Base-by-base conservation (phyloP, 2,329 filamentous ascomycete genomes). In the Pseudohalonectria lignicola region DNA sequence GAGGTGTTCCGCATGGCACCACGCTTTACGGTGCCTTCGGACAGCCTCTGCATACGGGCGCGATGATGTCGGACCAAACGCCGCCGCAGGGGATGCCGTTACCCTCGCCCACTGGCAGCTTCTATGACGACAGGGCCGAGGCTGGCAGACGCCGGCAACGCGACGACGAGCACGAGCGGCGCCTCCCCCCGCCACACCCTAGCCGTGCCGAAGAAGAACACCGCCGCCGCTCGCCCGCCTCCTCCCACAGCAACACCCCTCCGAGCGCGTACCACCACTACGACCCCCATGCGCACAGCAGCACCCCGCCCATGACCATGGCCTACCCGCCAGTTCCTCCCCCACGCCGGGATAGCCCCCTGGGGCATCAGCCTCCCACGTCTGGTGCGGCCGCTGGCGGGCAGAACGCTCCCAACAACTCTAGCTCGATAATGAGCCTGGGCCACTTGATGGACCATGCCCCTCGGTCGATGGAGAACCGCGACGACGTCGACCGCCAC, bases 1-100 rank as follows among this genome's bases (percentile, higher is more conserved):
- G 70, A n/a, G 70, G 68, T 12, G 66, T 76, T 2, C 68, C 71
- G 2, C 69, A 71, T 2, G 71, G 72, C 2, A 73, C 70, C 2
- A 70, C 66, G 40, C 57, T 76, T 6, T 76, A 66, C 45, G 72
- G 72, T 17, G 69, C 71, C 0, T 76, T 74, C 44, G 72, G 72
- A 9, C 71, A 76, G 43, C 72, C 72, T 16, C 47, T 76, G 31
- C 59, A 60, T 21, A 10, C 44, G n/a, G n/a, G n/a, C n/a, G n/a
- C n/a, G n/a, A n/a, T n/a, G n/a, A n/a, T n/a, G n/a, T n/a, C n/a
- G n/a, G n/a, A n/a, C 8, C 23, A 26, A 12, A 17, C 39, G 31
- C 39, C 8, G 43, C 45, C 23, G 37, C 36, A 51, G 13, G n/a
- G n/a, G n/a, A 55, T 50, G 36, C 52, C 53, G 4, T 46, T 58